phyloP scores from a whole-genome alignment of 2,329 filamentous ascomycete species.

The Albophoma yamanashiensis region DNA sequence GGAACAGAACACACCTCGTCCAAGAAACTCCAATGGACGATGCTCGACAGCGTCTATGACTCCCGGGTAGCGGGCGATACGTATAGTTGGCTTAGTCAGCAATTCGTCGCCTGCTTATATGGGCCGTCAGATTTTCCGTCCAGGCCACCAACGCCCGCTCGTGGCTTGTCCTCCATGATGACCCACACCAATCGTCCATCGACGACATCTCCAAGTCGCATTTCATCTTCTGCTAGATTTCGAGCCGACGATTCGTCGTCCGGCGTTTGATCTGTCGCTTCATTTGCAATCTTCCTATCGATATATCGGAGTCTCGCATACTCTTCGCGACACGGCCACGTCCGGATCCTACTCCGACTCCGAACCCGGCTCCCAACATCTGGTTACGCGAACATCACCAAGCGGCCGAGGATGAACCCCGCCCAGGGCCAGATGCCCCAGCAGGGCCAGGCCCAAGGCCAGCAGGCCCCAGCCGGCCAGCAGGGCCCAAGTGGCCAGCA shows the following conservation, averaged over 20 bases:
- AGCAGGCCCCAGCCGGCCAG: conserved; percentile 12
- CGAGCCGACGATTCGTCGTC: not conserved
- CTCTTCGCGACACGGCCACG: not conserved
- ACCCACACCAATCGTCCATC: not conserved
- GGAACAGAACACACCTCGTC: no score
- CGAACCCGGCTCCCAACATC: not conserved
- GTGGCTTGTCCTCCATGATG: not conserved
- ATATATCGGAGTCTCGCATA: not conserved
- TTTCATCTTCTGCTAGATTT: not conserved
- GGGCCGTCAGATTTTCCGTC: not conserved
- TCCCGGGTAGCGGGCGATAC: not conserved
- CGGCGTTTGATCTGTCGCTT: not conserved
- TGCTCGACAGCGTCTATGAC: not conserved
- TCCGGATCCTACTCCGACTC: not conserved
- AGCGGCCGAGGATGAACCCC: conserved; percentile 12
- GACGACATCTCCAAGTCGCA: not conserved
- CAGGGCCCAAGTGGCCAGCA: conserved; percentile 13
- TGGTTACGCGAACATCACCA: not conserved
- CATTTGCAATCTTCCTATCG: not conserved
- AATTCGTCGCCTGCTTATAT: not conserved
- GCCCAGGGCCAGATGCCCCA: conserved; percentile 12
- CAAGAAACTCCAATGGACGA: no score
- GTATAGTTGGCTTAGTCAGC: not conserved
- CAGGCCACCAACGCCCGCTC: not conserved
- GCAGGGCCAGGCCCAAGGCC: conserved; percentile 13